Evolutionary conservation across 345 rosid genomes (phyloP).

Genomic region (Nasturtium officinale): DNA sequence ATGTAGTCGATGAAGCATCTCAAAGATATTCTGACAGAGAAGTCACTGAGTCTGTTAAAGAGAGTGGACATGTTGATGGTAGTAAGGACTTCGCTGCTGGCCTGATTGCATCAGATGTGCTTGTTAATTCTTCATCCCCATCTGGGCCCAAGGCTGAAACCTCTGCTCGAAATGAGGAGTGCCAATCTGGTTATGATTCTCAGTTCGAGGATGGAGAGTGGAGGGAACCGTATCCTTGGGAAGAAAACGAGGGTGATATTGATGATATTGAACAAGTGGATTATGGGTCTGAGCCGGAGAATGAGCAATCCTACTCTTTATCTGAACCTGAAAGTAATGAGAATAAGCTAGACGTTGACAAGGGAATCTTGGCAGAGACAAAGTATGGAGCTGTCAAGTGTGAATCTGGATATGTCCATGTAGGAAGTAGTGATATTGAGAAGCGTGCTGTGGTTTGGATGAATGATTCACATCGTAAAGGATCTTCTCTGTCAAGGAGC

Average conservation of each 20-base stretch:
- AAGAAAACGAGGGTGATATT: neutral
- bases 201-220: conserved; percentile 79
- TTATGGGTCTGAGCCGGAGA: neutral
- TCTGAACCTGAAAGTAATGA: neutral
- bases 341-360: conserved; percentile 21
- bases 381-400: conserved; percentile 12
- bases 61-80: conserved; percentile 14
- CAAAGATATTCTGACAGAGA: conserved; percentile 20
- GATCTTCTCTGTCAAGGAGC: conserved; percentile 30
- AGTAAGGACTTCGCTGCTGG: neutral
- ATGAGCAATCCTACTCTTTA: neutral
- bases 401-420: conserved; percentile 31
- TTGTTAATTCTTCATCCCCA: conserved; percentile 1
- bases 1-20: conserved; percentile 21
- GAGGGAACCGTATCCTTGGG: conserved; percentile 11
- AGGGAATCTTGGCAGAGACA: conserved; percentile 23
- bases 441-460: conserved; percentile 36
- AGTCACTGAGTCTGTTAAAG: conserved; percentile 27
- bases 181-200: conserved; percentile 66
- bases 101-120: conserved; percentile 37
- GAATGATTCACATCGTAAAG: conserved; percentile 37
- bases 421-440: conserved; percentile 42
- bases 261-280: neutral
- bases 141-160: conserved; percentile 19
- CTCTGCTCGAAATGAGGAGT: conserved; percentile 37